Evolutionary conservation across 768 basidiomycete species (phyloP), one percentile per base, ranked within the genome.

Genomic region (Boletus rubescentipes): DNA sequence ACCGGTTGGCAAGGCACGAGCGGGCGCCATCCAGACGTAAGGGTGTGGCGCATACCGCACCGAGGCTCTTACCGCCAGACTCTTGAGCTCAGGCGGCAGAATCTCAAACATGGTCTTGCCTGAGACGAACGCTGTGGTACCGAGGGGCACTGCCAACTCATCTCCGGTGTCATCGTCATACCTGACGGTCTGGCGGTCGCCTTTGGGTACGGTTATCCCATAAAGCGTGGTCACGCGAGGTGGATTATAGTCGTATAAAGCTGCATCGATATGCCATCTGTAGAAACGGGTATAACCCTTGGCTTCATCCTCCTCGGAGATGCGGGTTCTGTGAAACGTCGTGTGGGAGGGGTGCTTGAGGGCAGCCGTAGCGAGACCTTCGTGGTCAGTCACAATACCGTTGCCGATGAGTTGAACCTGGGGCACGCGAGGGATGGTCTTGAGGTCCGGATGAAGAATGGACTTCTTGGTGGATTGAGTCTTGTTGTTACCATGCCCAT

Each of bases 391-490:
- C 11, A 93, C 86, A 0, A 73, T 81, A 8, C 93, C 93, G 63
- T 94, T 93, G 9, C 93, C 93, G 65, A 95, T 94, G 49, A 95
- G 84, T 68, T 96, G 93, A 1, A 96, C 93, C 65, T 94, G 90
- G 1, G 91, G 90, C 2, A 89, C 85, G 21, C 86, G 80, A 1
- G 93, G 91, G 56, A 96, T 91, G 36, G 90, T 93, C 77, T 93
- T 95, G 62, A 94, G 81, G 67, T 93, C 89, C 0, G 91, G 89
- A 65, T 93, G 91, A 14, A 93, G 82, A 62, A 94, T 87, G 4
- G 91, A 93, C 64, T 87, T 87, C 62, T 78, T 80, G 20, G 85
- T 84, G 40, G 75, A 72, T 50, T 85, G 81, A 0, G 88, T 91
- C 77, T 91, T 91, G 76, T 91, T 91, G 71, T 92, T 92, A 2